Percentiles rank a stretch among this genome's conserved stretches.
phyloP scores from a whole-genome alignment of 2,329 filamentous ascomycete genomes.

The Clonostachys rosea region DNA sequence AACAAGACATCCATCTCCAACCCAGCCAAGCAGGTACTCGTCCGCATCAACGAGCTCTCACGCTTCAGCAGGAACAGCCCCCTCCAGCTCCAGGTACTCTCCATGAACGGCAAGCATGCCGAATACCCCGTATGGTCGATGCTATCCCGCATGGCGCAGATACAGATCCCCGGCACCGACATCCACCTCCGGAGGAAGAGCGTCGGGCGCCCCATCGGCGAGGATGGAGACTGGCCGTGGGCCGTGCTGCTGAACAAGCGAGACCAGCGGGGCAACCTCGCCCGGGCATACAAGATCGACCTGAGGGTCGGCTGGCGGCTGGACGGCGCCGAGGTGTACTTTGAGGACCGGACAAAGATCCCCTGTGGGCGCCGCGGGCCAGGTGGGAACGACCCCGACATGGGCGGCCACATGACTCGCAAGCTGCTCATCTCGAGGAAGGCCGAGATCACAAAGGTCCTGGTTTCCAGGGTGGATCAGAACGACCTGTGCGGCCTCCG shows the following conservation, averaged over 20 bases:
- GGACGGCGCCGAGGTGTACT: constrained; percentile 39
- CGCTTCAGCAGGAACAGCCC: constrained; percentile 18
- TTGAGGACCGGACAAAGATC: constrained; percentile 30
- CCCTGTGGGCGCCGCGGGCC: constrained; percentile 29
- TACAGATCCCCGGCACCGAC: constrained; percentile 29
- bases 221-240: constrained; percentile 16
- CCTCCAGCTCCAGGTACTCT: constrained; percentile 24
- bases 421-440: constrained; percentile 14
- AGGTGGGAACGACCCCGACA: constrained; percentile 5
- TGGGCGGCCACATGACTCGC: constrained; percentile 20
- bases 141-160: constrained; percentile 17
- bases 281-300: constrained; percentile 33
- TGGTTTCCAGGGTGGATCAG: too few relatives aligned
- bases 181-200: constrained; percentile 32
- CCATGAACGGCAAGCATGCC: constrained; percentile 32
- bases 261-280: constrained; percentile 19
- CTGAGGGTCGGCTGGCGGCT: constrained; percentile 34
- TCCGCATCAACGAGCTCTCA: constrained; percentile 16
- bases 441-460: constrained; percentile 17
- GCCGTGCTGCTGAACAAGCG: constrained; percentile 22
- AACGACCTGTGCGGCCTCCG: constrained; percentile 9
- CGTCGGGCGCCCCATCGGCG: constrained; percentile 12
- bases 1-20: not conserved
- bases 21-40: constrained; percentile 4
- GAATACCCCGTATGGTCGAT: constrained; percentile 25